phyloP scores from a whole-genome alignment of 129 eudicot genomes.

The Flaveria bidentis region DNA sequence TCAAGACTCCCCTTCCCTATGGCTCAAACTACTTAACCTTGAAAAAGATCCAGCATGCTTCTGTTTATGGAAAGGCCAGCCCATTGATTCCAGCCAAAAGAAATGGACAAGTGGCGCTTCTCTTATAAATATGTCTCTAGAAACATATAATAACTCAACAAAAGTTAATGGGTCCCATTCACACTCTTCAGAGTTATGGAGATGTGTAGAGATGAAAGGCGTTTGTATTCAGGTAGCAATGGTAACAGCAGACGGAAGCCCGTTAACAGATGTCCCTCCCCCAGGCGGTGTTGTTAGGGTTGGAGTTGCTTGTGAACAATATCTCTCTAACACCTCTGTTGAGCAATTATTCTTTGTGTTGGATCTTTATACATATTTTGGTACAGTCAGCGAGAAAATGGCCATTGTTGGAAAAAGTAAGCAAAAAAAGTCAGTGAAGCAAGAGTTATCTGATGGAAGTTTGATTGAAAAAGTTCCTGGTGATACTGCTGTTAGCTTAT shows the following conservation, averaged over 20 bases:
- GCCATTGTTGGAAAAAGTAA: slow-evolving; percentile 50
- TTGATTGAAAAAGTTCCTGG: slow-evolving; percentile 79
- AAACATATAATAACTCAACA: slow-evolving; percentile 41
- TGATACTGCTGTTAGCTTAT: slow-evolving; percentile 83
- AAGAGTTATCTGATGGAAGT: slow-evolving; percentile 45
- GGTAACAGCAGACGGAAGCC: slow-evolving; percentile 96
- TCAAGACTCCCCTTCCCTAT: slow-evolving; percentile 70
- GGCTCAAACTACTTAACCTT: slow-evolving; percentile 64
- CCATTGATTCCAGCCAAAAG: slow-evolving; percentile 88
- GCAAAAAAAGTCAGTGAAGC: slow-evolving; percentile 32
- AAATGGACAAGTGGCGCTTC: slow-evolving; percentile 79
- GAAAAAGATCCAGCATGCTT: slow-evolving; percentile 97
- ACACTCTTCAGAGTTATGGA: slow-evolving; percentile 55
- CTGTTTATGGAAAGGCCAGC: slow-evolving; percentile 88
- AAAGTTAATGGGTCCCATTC: slow-evolving; percentile 39
- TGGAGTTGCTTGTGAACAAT: slow-evolving; percentile 80
- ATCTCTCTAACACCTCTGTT: slow-evolving; percentile 80
- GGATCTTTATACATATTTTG: slow-evolving; percentile 83
- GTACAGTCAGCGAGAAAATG: slow-evolving; percentile 69
- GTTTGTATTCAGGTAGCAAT: slow-evolving; percentile 84
- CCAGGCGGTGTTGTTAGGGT: slow-evolving; percentile 94
- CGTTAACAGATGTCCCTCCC: slow-evolving; percentile 72
- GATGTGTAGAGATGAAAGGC: slow-evolving; percentile 78
- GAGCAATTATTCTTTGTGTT: slow-evolving; percentile 90
- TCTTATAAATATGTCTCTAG: slow-evolving; percentile 60